Conservation (phyloP, 345 rosid species). For the Populus simonii region DNA sequence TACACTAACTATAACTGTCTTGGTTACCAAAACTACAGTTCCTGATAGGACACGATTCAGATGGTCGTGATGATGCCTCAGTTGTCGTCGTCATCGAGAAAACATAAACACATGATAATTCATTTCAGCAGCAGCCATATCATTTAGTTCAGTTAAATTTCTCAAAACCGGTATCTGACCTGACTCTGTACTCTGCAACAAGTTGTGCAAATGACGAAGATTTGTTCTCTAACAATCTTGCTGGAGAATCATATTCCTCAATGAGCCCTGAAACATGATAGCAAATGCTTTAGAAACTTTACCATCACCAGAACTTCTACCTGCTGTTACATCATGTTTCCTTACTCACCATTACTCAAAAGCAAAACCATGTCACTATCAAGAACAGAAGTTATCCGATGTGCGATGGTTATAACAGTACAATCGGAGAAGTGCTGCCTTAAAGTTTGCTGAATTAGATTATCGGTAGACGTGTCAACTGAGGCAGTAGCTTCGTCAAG, state of each 20-base stretch:
- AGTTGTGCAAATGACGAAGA: conserved; percentile 74
- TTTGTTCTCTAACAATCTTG: conserved; percentile 54
- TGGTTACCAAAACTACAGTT: too few relatives aligned
- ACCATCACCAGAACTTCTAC: background rate
- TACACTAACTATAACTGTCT: too few relatives aligned
- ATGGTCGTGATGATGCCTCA: too few relatives aligned
- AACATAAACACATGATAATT: too few relatives aligned
- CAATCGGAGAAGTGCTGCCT: conserved; percentile 61
- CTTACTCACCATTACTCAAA: conserved; percentile 55
- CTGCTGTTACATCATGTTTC: background rate
- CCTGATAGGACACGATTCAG: too few relatives aligned
- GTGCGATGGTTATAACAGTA: conserved; percentile 79
- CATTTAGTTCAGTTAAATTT: background rate
- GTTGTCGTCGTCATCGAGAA: too few relatives aligned
- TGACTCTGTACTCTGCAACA: conserved; percentile 64
- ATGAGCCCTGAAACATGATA: conserved; percentile 46
- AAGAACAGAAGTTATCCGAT: conserved; percentile 79
- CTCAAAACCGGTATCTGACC: conserved; percentile 52
- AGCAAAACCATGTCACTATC: conserved; percentile 82
- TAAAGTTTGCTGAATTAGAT: conserved; percentile 68
- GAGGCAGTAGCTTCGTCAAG: conserved; percentile 94
- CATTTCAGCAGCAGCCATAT: background rate
- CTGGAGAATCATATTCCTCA: conserved; percentile 64
- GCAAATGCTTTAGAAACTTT: background rate
- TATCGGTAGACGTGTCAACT: conserved; percentile 81